Evolutionary conservation across 2,329 filamentous ascomycete genomes (phyloP), one percentile per base, ranked within the genome.

Genomic region (Penicillium paneum): DNA sequence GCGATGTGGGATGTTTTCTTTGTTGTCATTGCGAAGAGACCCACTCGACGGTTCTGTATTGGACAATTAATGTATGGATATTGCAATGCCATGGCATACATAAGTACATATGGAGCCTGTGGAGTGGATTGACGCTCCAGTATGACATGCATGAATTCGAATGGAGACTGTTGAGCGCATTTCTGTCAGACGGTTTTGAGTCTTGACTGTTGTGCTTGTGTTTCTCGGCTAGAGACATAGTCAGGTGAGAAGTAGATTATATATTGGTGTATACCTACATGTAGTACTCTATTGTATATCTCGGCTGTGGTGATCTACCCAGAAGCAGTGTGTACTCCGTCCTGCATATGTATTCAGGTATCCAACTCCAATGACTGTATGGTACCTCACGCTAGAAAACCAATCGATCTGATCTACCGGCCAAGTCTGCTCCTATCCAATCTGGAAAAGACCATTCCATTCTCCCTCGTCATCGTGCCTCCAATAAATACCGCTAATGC

Each of bases 101-200:
- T n/a, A 7, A 24, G 34, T 38, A 13, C 31, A 32, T 32, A 39
- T 44, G 44, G 28, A n/a, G 54, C 34, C 19, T 11, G 54, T 50
- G 40, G 40, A 48, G 43, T 58, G 40, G 46, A 47, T 60, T 54
- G 29, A 46, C 12, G 26, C 19, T 21, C 21, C 5, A 57, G 56
- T 62, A 64, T 64, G 61, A 59, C 61, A 61, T 64, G 61, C 62
- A 64, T 63, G 43, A 54, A 56, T 58, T 57, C 38, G 5, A 29
- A 54, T 49, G 42, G 40, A 31, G 46, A 31, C 40, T 49, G 57
- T 54, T 61, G 45, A 50, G 47, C 32, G 40, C 46, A 28, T 44
- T 54, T 32, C 29, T 34, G 52, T 54, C 13, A 34, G 46, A 54
- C 52, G 26, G 17, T 32, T 41, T 41, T 44, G 10, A 35, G 17